Evolutionary conservation across 139 green algal genomes (phyloP), one percentile per base, ranked within the genome.

Genomic region (Chlorella sp.): DNA sequence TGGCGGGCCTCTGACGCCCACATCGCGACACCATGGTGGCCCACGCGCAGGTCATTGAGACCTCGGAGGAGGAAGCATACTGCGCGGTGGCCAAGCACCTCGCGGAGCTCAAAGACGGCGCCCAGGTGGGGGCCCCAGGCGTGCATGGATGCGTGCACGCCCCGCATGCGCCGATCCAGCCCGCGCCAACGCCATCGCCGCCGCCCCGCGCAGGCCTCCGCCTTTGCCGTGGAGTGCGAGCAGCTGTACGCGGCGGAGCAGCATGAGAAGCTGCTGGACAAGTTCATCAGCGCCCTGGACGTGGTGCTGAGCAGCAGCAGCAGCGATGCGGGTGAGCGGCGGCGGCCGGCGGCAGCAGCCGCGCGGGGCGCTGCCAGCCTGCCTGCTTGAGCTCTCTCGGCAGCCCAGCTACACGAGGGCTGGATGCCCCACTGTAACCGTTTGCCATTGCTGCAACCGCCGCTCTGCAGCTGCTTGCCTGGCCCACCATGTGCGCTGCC

Each of bases 31-130:
- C 26, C 48, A 82, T 82, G 76, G 76, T 68, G 65, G 65, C 65
- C 44, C 48, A 74, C 46, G 81, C 86, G 3, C 83, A 89, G 43
- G 85, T 93, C 8, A 86, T 93, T 44, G 87, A 91, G 58, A 92
- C 86, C 24, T 90, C 84, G 20, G 90, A 93, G 78, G 89, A 93
- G 43, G 90, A 93, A 48, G 87, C 84, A n/a, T 91, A 82, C 58
- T 34, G 87, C 48, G 90, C 86, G 9, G 84, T 91, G 16, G 90
- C 84, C 8, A 60, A 74, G 32, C 75, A 86, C 44, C 75, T 93
- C 28, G 87, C 62, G 8, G 81, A 90, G 44, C 73, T 90, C 38
- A 60, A 60, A 16, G 51, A 60, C 51, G 51, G 51, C 51, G 51
- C 51, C 51, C 51, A 60, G 51, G 51, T 60, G 51, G 51, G 51